phyloP scores from a whole-genome alignment of 768 basidiomycete genomes.

The Boletus vermiculosoides region DNA sequence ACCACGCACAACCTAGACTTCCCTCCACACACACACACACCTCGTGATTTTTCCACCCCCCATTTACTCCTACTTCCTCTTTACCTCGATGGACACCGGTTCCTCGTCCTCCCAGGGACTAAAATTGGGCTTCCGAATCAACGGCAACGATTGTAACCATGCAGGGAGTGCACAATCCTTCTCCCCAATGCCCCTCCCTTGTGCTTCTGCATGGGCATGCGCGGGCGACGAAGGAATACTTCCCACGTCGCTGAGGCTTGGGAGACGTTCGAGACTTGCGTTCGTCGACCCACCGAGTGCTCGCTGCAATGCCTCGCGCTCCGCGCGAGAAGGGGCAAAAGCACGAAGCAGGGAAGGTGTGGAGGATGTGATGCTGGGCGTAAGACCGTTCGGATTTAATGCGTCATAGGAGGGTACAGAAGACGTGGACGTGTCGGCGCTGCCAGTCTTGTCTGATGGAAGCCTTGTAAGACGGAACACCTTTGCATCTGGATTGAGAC shows the following conservation, averaged over 20 bases:
- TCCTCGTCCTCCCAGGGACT: slow-evolving; percentile 85
- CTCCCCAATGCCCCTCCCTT: slow-evolving; percentile 19
- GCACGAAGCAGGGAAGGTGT: slow-evolving; percentile 64
- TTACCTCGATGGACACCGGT: slow-evolving; percentile 18
- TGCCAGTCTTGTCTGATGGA: slow-evolving; percentile 12
- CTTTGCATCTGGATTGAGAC: slow-evolving; percentile 84
- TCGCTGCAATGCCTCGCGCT: slow-evolving; percentile 81
- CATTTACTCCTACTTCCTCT: slow-evolving; percentile 21
- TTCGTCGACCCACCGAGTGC: slow-evolving; percentile 74
- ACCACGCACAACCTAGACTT: slow-evolving; percentile 7
- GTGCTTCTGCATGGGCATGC: slow-evolving; percentile 43
- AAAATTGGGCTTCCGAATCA: slow-evolving; percentile 67
- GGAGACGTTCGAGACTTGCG: slow-evolving; percentile 72
- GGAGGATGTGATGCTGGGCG: slow-evolving; percentile 39
- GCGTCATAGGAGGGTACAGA: slow-evolving; percentile 44
- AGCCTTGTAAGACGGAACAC: slow-evolving; percentile 61
- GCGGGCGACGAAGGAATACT: slow-evolving; percentile 70
- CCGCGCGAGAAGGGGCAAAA: slow-evolving; percentile 85
- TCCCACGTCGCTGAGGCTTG: slow-evolving; percentile 74
- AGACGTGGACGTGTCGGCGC: slow-evolving; percentile 12
- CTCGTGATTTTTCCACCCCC: not conserved
- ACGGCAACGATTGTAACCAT: slow-evolving; percentile 67
- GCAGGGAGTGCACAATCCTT: slow-evolving; percentile 47
- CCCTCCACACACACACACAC: not conserved
- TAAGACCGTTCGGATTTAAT: slow-evolving; percentile 60